Evolutionary conservation across 2,329 filamentous ascomycete species (phyloP).

Genomic region (Trichoderma endophyticum): DNA sequence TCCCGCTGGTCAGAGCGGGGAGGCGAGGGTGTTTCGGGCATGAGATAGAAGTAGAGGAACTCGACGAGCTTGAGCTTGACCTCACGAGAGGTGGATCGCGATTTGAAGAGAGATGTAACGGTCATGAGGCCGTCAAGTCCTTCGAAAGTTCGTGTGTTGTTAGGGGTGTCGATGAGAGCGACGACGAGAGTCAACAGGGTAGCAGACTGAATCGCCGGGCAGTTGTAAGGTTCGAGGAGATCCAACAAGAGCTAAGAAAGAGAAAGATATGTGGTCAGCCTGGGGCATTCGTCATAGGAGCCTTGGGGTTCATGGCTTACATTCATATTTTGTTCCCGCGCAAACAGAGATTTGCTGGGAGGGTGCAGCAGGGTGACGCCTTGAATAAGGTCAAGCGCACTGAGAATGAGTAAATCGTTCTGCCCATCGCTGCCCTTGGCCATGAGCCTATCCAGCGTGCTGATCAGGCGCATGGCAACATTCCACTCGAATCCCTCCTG

Average conservation of each 20-base stretch:
- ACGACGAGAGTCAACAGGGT: conserved; percentile 88
- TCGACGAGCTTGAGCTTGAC: conserved; percentile 96
- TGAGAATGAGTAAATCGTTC: conserved; percentile 85
- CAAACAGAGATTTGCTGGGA: conserved; percentile 81
- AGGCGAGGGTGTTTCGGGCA: conserved; percentile 74
- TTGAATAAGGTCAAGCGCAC: conserved; percentile 83
- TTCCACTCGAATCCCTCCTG: conserved; percentile 99
- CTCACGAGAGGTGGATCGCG: conserved; percentile 75
- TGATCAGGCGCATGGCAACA: conserved; percentile 79
- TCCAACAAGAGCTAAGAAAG: conserved; percentile 73
- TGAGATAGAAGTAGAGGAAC: conserved; percentile 97
- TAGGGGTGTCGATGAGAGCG: conserved; percentile 78
- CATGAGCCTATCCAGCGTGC: conserved; percentile 80
- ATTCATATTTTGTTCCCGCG: conserved; percentile 92
- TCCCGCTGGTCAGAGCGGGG: conserved; percentile 46
- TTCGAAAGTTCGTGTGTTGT: conserved; percentile 90
- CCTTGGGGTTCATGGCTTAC: conserved; percentile 43
- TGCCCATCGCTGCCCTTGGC: conserved; percentile 78
- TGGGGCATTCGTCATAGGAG: not conserved
- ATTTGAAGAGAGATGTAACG: conserved; percentile 90
- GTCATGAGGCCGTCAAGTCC: conserved; percentile 86
- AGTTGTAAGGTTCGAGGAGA: conserved; percentile 88
- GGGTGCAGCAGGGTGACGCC: conserved; percentile 85
- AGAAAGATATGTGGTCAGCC: not conserved
- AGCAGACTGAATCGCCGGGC: conserved; percentile 84